Percentiles rank a stretch among this genome's conserved stretches.
Conservation (phyloP, 1,284 basidiomycete genomes). For the Moesziomyces sp. region DNA sequence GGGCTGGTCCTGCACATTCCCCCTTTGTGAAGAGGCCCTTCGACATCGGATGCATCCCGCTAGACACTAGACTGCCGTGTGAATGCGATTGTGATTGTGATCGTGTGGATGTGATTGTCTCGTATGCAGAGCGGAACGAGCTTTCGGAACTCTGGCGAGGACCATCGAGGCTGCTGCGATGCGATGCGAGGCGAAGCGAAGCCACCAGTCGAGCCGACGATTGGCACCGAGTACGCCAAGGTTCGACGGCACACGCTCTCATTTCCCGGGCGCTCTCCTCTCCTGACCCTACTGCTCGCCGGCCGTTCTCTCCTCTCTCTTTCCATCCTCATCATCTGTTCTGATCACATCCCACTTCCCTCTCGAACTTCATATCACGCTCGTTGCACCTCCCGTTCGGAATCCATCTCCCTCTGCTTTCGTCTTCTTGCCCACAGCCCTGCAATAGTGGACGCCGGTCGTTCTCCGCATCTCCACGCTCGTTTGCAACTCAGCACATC, state of each 20-base stretch:
- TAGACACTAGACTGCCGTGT: not conserved
- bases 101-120: too few species aligned
- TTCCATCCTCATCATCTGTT: not conserved
- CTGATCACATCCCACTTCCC: not conserved
- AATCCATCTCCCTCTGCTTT: not conserved
- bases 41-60: not conserved
- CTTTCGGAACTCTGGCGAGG: too few species aligned
- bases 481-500: not conserved
- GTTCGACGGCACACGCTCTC: not conserved
- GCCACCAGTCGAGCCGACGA: not conserved
- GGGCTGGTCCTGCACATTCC: not conserved
- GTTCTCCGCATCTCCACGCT: conserved; percentile 6
- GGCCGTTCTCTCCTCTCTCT: not conserved
- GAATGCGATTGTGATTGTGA: not conserved
- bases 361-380: not conserved
- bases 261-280: not conserved
- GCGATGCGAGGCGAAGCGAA: not conserved
- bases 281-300: not conserved
- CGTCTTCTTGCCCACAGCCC: not conserved
- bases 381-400: not conserved
- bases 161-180: too few species aligned
- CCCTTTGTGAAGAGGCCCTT: not conserved
- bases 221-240: not conserved
- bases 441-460: conserved; percentile 3
- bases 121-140: too few species aligned